phyloP scores from a whole-genome alignment of 202 grass and related monocot genomes.

The Musa balbisiana region DNA sequence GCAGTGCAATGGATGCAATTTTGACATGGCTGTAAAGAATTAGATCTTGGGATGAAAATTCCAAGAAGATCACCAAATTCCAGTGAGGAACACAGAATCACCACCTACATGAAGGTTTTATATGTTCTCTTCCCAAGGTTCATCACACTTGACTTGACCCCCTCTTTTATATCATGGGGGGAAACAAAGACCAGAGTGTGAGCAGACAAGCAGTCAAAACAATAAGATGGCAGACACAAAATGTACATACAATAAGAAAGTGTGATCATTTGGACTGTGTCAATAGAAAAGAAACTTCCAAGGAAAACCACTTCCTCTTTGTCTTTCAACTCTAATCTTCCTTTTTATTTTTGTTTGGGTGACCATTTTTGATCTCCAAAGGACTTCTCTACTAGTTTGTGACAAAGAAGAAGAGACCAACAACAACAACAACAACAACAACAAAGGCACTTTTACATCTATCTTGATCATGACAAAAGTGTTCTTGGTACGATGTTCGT shows the following conservation, averaged over 20 bases:
- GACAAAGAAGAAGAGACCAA: not conserved
- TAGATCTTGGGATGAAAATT: too few relatives aligned
- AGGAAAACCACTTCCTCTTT: constrained; percentile 14
- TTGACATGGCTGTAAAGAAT: too few relatives aligned
- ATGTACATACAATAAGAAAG: constrained; percentile 3
- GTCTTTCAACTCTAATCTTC: not conserved
- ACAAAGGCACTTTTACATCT: not conserved
- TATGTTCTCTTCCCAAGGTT: not conserved
- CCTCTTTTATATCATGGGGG: not conserved
- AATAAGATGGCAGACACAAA: constrained; percentile 1
- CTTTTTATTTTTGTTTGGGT: constrained; percentile 1
- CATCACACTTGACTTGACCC: not conserved
- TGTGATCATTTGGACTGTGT: constrained; percentile 6
- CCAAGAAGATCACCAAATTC: not conserved
- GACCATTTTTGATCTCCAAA: constrained; percentile 7
- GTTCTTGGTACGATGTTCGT: not conserved
- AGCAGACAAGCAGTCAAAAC: constrained; percentile 21
- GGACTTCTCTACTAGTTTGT: not conserved
- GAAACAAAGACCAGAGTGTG: not conserved
- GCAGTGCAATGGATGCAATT: too few relatives aligned
- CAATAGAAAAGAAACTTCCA: constrained; percentile 8
- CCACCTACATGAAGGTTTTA: not conserved
- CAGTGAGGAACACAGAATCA: not conserved
- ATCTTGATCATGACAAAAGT: not conserved
- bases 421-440: not conserved